Evolutionary conservation across 306 rosid genomes (phyloP).

Genomic region (Vigna nakashimae): DNA sequence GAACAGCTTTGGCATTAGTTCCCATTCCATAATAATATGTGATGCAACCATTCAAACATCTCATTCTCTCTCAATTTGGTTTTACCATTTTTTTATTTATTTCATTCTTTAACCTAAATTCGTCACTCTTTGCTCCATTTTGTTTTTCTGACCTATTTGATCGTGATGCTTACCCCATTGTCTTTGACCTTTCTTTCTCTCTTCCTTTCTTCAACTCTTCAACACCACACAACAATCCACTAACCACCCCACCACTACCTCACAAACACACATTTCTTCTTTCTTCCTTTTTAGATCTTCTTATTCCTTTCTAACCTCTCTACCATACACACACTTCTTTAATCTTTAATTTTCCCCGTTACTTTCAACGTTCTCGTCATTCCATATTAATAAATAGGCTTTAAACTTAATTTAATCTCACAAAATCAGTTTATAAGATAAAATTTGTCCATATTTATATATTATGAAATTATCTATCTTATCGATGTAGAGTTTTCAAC

Average conservation of each 20-base stretch:
- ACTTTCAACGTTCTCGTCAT: conserved; percentile 2
- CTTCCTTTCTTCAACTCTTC: background rate
- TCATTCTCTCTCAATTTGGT: conserved; percentile 12
- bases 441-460: too few relatives aligned
- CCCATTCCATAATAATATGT: conserved; percentile 12
- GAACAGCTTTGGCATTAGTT: background rate
- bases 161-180: conserved; percentile 27
- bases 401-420: too few relatives aligned
- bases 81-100: conserved; percentile 14
- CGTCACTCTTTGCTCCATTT: conserved; percentile 1
- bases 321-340: background rate
- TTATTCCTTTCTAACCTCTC: conserved; percentile 12
- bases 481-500: too few relatives aligned
- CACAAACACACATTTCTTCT: too few relatives aligned
- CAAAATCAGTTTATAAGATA: too few relatives aligned
- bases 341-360: background rate
- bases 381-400: too few relatives aligned
- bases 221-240: conserved; percentile 23
- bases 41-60: conserved; percentile 36
- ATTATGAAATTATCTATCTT: too few relatives aligned
- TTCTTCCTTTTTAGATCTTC: background rate
- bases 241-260: conserved; percentile 19
- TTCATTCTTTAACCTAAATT: conserved; percentile 44
- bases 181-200: conserved; percentile 32
- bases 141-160: background rate